Conservation (phyloP, 2,329 filamentous ascomycete species). For the Sporothrix schenckii region DNA sequence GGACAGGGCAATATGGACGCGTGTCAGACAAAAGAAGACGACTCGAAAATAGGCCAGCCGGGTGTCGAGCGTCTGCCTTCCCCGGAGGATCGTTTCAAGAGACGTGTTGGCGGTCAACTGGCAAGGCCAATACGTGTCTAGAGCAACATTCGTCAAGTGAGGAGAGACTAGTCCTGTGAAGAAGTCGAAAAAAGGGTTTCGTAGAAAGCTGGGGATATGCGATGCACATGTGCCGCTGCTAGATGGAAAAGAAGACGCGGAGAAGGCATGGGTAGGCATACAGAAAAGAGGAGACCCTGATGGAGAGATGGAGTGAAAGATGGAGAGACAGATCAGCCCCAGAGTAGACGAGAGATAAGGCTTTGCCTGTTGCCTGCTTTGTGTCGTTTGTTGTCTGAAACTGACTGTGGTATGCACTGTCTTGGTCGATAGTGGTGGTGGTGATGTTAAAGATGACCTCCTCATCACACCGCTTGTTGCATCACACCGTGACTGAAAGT, state of each 20-base stretch:
- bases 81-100: neutral
- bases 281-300: neutral
- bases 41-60: neutral
- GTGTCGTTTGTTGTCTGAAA: neutral
- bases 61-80: neutral
- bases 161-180: neutral
- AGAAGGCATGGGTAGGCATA: neutral
- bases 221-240: conserved; percentile 15
- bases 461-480: conserved; percentile 27
- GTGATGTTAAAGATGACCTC: neutral
- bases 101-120: neutral
- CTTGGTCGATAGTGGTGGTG: too few species aligned
- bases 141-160: neutral
- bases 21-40: neutral
- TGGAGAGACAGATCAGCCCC: neutral
- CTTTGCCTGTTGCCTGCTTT: neutral
- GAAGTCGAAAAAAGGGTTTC: neutral
- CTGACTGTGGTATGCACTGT: neutral
- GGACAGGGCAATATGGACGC: too few species aligned
- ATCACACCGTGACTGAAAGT: neutral
- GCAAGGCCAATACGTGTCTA: neutral
- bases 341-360: conserved; percentile 17
- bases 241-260: conserved; percentile 22
- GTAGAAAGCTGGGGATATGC: neutral
- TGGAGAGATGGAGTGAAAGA: neutral